Evolutionary conservation across 768 basidiomycete genomes (phyloP), one percentile per base, ranked within the genome.

Genomic region (Tricholoma sp.): DNA sequence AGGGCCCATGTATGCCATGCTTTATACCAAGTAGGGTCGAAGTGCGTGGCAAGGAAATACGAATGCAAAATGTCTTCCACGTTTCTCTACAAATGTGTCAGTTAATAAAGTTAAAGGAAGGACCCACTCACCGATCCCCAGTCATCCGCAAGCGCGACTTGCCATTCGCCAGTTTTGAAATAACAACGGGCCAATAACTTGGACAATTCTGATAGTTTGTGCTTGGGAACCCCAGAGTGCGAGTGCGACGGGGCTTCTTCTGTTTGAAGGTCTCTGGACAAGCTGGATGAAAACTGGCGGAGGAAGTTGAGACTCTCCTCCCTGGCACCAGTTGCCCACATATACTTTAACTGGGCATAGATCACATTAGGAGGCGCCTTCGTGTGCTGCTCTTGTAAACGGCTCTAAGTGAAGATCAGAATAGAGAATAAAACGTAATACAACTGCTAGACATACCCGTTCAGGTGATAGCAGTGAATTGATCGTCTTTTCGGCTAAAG

Each of bases 1-100:
- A 98, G 76, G 2, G 97, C 96, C 94, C 94, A 99, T 0, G 93
- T 94, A 66, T 99, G 97, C 95, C 95, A 98, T 15, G 96, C 97
- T 68, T 99, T 98, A 72, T 98, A 98, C 97, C 97, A 99, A n/a
- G 80, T 78, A 4, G 89, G 84, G 68, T 98, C 96, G 61, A 91
- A 91, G 63, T 89, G 86, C 2, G 97, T 98, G 0, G 97, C 91
- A 31, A 88, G 78, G 51, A 81, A 78, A 71, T 97, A 98, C 4
- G 91, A 85, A 60, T 86, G 82, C 6, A 99, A 74, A 55, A 98
- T 92, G 44, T 89, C 87, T 52, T 86, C 82, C 20, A 89, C 83
- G 56, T 91, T 88, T 58, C 86, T 78, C 91, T 94, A 64, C 32
- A 49, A 44, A n/a, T 69, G 59, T 50, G 32, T 48, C 15, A 51